Conservation (phyloP, 1,284 basidiomycete genomes). For the Sphagnurus paluster region DNA sequence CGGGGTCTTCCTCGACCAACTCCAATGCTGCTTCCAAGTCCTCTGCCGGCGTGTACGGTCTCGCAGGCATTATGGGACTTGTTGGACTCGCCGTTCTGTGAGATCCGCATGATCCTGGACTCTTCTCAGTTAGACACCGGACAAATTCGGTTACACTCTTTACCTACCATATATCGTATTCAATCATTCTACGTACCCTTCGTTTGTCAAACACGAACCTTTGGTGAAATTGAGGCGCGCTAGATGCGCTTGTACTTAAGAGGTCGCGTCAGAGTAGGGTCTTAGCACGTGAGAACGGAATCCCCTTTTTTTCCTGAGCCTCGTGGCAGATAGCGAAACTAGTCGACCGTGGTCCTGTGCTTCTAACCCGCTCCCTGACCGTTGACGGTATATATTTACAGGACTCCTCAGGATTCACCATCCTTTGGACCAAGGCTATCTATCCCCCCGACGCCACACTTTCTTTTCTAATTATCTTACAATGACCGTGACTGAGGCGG, state of each 20-base stretch:
- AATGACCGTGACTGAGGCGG: slow-evolving; percentile 21
- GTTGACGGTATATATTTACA: slow-evolving; percentile 19
- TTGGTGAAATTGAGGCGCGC: too few relatives aligned
- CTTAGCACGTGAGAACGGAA: slow-evolving; percentile 16
- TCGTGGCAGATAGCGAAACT: slow-evolving; percentile 17
- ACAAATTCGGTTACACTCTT: slow-evolving; percentile 6
- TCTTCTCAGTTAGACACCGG: slow-evolving; percentile 3
- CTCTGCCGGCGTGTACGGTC: slow-evolving; percentile 33
- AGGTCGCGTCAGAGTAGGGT: slow-evolving; percentile 14
- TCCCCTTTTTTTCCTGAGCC: slow-evolving; percentile 17
- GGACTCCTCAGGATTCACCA: slow-evolving; percentile 1
- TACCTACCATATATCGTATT: not conserved
- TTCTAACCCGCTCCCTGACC: slow-evolving; percentile 9
- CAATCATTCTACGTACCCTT: slow-evolving; percentile 3
- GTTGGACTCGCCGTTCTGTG: slow-evolving; percentile 49
- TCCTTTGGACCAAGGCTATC: slow-evolving; percentile 9
- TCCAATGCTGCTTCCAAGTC: slow-evolving; percentile 31
- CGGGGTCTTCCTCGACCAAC: slow-evolving; percentile 15
- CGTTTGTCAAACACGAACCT: not conserved
- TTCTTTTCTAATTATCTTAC: slow-evolving; percentile 20
- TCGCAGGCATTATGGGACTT: slow-evolving; percentile 48
- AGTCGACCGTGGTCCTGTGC: slow-evolving; percentile 8
- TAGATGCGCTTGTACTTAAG: slow-evolving; percentile 14
- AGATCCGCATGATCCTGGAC: not conserved
- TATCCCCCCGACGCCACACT: slow-evolving; percentile 8